These are phyloP conservation scores for Agaricus subrufescens DNA, from an alignment of 768 basidiomycete species.

Conservation along the genomic window DNA sequence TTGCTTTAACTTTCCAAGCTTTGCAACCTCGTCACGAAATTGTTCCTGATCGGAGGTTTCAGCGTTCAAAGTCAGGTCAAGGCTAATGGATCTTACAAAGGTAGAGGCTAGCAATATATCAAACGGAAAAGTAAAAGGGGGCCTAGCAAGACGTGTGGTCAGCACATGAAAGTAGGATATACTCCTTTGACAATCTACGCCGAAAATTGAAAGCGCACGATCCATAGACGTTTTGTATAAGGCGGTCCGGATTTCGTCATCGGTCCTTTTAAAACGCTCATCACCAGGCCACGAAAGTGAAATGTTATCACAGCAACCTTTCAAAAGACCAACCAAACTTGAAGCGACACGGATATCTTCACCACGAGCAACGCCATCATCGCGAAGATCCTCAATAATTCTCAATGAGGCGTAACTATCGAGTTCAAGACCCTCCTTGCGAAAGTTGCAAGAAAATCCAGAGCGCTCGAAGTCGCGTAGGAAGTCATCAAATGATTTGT, in stretches of 20 bases:
- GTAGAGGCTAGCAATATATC: background rate
- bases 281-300: too few species aligned
- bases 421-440: background rate
- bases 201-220: too few species aligned
- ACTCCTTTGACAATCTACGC: too few species aligned
- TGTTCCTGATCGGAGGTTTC: background rate
- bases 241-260: too few species aligned
- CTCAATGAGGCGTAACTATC: background rate
- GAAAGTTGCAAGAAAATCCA: background rate
- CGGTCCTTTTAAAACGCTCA: too few species aligned
- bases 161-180: too few species aligned
- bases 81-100: background rate
- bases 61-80: background rate
- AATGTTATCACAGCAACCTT: background rate
- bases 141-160: too few species aligned
- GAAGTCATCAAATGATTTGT: background rate
- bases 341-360: background rate
- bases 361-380: background rate
- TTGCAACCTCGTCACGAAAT: background rate
- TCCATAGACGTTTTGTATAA: too few species aligned
- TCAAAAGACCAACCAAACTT: background rate
- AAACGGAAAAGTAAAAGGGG: too few species aligned
- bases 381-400: background rate
- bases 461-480: background rate
- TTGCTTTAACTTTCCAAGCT: background rate